Evolutionary conservation across 2,329 filamentous ascomycete species (phyloP).

Genomic region (Chalaropsis thielavioides): DNA sequence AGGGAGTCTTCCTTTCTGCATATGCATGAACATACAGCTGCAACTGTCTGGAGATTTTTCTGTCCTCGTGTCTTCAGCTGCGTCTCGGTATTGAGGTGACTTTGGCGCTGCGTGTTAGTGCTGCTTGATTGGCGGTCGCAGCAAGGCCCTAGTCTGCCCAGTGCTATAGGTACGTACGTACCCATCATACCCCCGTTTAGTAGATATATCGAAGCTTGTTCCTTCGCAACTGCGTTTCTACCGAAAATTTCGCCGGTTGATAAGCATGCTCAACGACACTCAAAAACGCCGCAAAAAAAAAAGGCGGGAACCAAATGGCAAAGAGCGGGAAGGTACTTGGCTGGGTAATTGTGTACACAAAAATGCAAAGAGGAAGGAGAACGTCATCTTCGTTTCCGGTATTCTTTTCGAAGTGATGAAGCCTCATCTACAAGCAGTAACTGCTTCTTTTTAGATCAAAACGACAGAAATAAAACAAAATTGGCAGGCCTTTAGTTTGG

Average conservation of each 20-base stretch:
- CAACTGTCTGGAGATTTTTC: neutral
- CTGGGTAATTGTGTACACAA: neutral
- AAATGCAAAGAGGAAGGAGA: neutral
- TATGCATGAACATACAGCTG: neutral
- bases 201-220: neutral
- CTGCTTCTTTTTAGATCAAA: too few relatives aligned
- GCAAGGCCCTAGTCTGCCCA: neutral
- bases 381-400: neutral
- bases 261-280: neutral
- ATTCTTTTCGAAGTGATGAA: neutral
- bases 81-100: neutral
- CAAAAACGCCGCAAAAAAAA: constrained; percentile 1
- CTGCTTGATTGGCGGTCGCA: neutral
- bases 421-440: neutral
- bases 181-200: neutral
- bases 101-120: neutral
- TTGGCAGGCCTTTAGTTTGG: neutral
- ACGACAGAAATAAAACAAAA: neutral
- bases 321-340: too few relatives aligned
- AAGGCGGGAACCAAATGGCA: neutral
- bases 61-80: neutral
- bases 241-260: constrained; percentile 6
- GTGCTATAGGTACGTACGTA: neutral
- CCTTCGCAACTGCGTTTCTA: constrained; percentile 4
- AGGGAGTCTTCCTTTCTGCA: too few relatives aligned